Conservation (phyloP, 768 basidiomycete genomes). For the Mycena crocata region DNA sequence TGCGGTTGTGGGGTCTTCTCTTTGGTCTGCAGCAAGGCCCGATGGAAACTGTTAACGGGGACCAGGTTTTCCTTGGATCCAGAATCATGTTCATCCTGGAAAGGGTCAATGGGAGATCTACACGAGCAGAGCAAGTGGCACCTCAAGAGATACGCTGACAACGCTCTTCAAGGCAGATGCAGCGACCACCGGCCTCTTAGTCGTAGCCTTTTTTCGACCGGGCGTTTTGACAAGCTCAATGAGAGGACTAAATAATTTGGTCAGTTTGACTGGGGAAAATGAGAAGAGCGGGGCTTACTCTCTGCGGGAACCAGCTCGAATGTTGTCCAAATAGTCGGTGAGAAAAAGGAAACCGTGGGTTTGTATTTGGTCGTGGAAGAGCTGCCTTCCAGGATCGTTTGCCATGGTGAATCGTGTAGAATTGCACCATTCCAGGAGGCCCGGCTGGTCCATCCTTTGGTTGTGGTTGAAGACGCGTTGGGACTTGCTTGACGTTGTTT, state of each 20-base stretch:
- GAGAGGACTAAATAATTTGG: slow-evolving; percentile 60
- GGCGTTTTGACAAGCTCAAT: slow-evolving; percentile 89
- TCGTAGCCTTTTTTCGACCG: slow-evolving; percentile 72
- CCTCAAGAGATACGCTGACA: slow-evolving; percentile 58
- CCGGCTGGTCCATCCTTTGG: slow-evolving; percentile 54
- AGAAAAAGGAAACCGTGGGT: slow-evolving; percentile 83
- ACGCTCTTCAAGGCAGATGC: slow-evolving; percentile 59
- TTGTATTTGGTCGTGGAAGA: slow-evolving; percentile 80
- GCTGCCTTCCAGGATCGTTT: slow-evolving; percentile 76
- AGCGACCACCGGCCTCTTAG: slow-evolving; percentile 59
- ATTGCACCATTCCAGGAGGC: slow-evolving; percentile 78
- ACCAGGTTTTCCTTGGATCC: slow-evolving; percentile 52
- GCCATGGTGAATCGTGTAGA: slow-evolving; percentile 75
- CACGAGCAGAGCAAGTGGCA: slow-evolving; percentile 37
- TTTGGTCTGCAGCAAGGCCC: slow-evolving; percentile 53
- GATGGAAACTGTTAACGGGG: slow-evolving; percentile 61
- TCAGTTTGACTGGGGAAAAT: neutral
- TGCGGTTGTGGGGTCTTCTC: slow-evolving; percentile 19
- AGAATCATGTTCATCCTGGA: slow-evolving; percentile 49
- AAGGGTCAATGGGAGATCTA: neutral
- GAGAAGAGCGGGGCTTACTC: slow-evolving; percentile 59
- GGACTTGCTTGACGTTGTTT: slow-evolving; percentile 27
- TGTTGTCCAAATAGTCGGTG: slow-evolving; percentile 81
- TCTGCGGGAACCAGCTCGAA: slow-evolving; percentile 72
- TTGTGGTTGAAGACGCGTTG: slow-evolving; percentile 26